Evolutionary conservation across 176 grass and related monocot species (phyloP), one percentile per base, ranked within the genome.

Genomic region (Eremochloa ophiuroides): DNA sequence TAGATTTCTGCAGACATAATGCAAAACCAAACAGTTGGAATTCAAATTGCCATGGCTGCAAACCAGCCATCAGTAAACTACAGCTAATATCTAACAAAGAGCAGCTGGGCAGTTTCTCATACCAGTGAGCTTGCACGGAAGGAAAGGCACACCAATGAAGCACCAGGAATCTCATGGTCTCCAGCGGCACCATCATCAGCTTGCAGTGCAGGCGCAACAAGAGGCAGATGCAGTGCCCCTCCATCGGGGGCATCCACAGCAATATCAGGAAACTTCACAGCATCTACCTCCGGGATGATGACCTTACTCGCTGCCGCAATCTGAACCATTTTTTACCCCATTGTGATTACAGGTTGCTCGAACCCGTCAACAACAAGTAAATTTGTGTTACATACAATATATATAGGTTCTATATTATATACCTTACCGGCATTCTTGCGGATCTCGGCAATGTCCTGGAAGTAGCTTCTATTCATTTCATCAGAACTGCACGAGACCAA

Each of bases 51-150:
- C 16, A 8, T 65, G 18, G 61, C 25, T 53, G 14, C 7, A 68
- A n/a, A n/a, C n/a, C n/a, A n/a, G n/a, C n/a, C n/a, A n/a, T n/a
- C n/a, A n/a, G n/a, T n/a, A n/a, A 35, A 65, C 10, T n/a, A 38
- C 59, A 65, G 3, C 5, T 26, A 11, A 16, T 64, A 40, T 4
- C 25, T 51, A 48, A 30, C 46, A 29, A 30, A 12, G 12, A 63
- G 4, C 43, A 28, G 50, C 20, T 60, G 41, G 27, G 1, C 11
- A 43, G 31, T 46, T 60, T 40, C 61, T 25, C 20, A 48, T 86
- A 98, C 95, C 88, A 88, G 95, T 0, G 95, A 98, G 76, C 86
- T 98, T 82, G 92, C 95, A 6, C 92, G 92, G 73, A 95, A 98
- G 59, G 95, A 98, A 86, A 98, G 88, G 40, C 92, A 94, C 75